A percentile compares a stretch with the other conserved stretches of the same genome.
These are phyloP conservation scores for Tylopilus plumbeoviolaceoides DNA, from an alignment of 768 basidiomycete genomes.

Conservation along the genomic window DNA sequence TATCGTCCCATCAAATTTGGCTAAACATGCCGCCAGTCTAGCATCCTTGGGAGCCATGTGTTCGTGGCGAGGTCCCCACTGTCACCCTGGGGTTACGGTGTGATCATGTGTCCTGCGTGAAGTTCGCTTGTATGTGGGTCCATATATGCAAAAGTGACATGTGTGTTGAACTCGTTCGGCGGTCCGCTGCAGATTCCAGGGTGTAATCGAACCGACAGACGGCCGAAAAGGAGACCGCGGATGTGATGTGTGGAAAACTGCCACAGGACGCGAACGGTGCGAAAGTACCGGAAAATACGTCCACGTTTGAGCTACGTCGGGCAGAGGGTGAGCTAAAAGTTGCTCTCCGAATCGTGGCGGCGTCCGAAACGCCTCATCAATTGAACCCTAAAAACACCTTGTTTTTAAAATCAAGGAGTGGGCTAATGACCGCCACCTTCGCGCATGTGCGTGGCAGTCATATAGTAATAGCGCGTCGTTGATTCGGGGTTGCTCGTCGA, in stretches of 20 bases:
- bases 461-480: conserved; percentile 1
- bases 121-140: not conserved
- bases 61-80: not conserved
- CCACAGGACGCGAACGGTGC: conserved; percentile 2
- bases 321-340: not conserved
- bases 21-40: not conserved
- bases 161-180: not conserved
- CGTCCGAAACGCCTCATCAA: conserved; percentile 1
- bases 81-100: not conserved
- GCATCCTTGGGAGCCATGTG: not conserved
- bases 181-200: not conserved
- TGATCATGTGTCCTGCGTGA: conserved; percentile 2
- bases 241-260: not conserved
- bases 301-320: not conserved
- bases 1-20: not conserved
- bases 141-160: not conserved
- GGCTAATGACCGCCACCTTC: conserved; percentile 13
- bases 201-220: not conserved
- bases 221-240: not conserved
- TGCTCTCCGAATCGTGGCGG: not conserved
- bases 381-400: not conserved
- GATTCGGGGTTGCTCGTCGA: not conserved
- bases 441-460: conserved; percentile 3
- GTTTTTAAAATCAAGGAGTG: not conserved
- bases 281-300: conserved; percentile 4